Conservation (phyloP, 2,329 filamentous ascomycete genomes). For the Cercospora sp. region DNA sequence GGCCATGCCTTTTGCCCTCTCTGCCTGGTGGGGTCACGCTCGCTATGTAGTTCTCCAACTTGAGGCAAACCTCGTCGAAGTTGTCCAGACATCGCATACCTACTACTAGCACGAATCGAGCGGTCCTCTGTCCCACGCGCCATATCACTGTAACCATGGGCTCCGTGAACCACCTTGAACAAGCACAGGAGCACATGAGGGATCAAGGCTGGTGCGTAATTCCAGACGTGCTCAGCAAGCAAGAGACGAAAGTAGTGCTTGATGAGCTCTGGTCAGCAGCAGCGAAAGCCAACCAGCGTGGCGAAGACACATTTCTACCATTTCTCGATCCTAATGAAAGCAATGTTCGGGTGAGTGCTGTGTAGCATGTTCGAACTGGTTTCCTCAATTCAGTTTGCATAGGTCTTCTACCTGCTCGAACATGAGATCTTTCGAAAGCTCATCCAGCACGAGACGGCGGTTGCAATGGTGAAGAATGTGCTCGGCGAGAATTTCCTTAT, state of each 20-base stretch:
- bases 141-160: background rate
- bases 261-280: background rate
- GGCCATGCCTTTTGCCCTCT: background rate
- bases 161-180: constrained; percentile 30
- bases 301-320: background rate
- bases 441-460: background rate
- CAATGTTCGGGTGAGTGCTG: background rate
- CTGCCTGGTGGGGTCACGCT: background rate
- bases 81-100: background rate
- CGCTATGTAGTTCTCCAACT: background rate
- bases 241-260: constrained; percentile 2
- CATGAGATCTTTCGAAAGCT: background rate
- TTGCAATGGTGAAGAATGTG: background rate
- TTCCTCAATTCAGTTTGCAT: background rate
- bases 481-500: background rate
- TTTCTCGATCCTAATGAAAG: background rate
- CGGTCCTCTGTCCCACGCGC: background rate
- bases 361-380: background rate
- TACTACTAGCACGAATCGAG: background rate
- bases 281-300: background rate
- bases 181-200: constrained; percentile 10
- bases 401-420: background rate
- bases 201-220: constrained; percentile 17
- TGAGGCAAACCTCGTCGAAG: background rate
- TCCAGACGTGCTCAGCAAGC: constrained; percentile 16